Base-by-base conservation (phyloP, 2,329 filamentous ascomycete species). In the Catunica adiposa region DNA sequence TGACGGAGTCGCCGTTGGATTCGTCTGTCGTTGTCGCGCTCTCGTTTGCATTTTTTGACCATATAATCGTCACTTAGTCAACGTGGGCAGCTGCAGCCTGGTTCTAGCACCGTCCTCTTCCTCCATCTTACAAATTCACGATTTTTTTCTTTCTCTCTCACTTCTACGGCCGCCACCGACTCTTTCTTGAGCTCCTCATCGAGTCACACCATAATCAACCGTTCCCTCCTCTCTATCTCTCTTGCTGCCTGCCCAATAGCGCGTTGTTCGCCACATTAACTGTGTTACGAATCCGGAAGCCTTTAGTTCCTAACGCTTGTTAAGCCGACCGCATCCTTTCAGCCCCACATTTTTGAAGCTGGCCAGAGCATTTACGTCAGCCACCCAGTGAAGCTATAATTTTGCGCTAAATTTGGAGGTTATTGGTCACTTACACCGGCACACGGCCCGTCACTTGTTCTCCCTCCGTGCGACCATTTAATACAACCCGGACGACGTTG, bases 191-290 rank as follows among this genome's bases (percentile, higher is more conserved):
- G 20, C 22, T 48, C 44, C n/a, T 20, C 22, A 14, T 48, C 22
- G 40, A 44, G 40, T 44, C 40, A 44, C 40, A 44, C 40, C 8
- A n/a, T 22, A n/a, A n/a, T n/a, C 44, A 3, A 6, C 44, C 22
- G 14, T 23, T 46, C 31, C 23, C n/a, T 31, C 38, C 38, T 15
- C 38, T 42, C 15, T 22, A 17, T 48, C 17, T n/a, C 44, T 50
- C 22, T 55, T 53, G 48, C 53, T 51, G 53, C 56, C 55, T 55
- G 37, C 48, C 48, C 34, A 42, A 51, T 56, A 48, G 56, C 52
- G 56, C 42, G 26, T 55, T 58, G 50, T 55, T 58, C 40, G 53
- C 53, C 53, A 58, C 56, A 38, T 38, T 11, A 11, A n/a, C 34
- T 44, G 47, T 54, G 51, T 53, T 40, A 53, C 53, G 25, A 47